phyloP scores from a whole-genome alignment of 768 basidiomycete genomes.

The Tricholoma bakamatsutake region DNA sequence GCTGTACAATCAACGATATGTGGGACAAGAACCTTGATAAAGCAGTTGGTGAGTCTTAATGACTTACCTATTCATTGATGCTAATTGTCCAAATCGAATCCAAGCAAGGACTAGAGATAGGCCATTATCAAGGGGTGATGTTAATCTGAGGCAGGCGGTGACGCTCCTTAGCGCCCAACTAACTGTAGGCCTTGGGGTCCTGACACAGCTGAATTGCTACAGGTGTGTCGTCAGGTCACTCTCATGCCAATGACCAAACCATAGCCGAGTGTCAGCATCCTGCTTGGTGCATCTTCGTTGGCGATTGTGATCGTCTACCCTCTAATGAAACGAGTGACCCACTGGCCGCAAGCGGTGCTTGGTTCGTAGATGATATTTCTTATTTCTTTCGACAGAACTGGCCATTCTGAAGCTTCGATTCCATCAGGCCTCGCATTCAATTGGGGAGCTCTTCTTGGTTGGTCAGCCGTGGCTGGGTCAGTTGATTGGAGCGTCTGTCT shows the following conservation, averaged over 20 bases:
- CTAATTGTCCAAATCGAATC: neutral
- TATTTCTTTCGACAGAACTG: neutral
- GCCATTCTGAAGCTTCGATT: neutral
- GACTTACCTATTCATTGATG: neutral
- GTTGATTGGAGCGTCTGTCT: constrained; percentile 79
- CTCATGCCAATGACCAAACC: neutral
- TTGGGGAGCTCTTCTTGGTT: constrained; percentile 94
- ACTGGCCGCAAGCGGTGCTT: constrained; percentile 96
- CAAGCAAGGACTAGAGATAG: constrained; percentile 82
- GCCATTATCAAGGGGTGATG: constrained; percentile 80
- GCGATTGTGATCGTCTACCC: constrained; percentile 88
- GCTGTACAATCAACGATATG: constrained; percentile 98
- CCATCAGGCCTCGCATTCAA: constrained; percentile 85
- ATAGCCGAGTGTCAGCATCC: constrained; percentile 49
- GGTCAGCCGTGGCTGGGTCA: constrained; percentile 85
- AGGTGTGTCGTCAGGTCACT: constrained; percentile 50
- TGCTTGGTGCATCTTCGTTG: constrained; percentile 88
- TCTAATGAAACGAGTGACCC: constrained; percentile 92
- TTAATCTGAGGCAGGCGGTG: constrained; percentile 69
- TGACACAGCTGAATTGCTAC: constrained; percentile 92
- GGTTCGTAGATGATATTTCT: constrained; percentile 46
- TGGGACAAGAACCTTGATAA: constrained; percentile 94
- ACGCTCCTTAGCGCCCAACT: constrained; percentile 81
- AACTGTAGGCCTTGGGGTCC: constrained; percentile 72
- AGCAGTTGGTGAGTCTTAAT: constrained; percentile 66